Conservation (phyloP, 2,329 filamentous ascomycete genomes). For the Amphichorda felina region DNA sequence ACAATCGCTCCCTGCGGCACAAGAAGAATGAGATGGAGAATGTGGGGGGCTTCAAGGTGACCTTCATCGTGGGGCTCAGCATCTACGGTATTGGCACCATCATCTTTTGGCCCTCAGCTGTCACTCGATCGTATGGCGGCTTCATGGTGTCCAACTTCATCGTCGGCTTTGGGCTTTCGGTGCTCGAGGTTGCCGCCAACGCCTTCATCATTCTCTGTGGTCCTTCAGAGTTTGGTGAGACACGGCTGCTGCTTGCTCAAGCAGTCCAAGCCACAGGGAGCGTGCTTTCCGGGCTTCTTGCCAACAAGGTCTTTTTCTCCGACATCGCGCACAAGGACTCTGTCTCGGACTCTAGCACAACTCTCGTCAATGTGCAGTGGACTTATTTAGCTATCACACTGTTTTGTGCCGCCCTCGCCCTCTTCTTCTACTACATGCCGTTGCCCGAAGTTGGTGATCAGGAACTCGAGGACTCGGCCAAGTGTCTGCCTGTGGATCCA, state of each 20-base stretch:
- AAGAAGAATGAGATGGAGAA: constrained; percentile 25
- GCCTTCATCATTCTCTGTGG: constrained; percentile 64
- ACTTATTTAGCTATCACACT: constrained; percentile 72
- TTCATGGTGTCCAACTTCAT: constrained; percentile 67
- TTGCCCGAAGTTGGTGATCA: constrained; percentile 47
- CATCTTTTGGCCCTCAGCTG: constrained; percentile 75
- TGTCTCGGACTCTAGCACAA: constrained; percentile 20
- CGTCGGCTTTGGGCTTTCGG: constrained; percentile 63
- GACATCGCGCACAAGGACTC: constrained; percentile 29
- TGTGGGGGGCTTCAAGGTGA: constrained; percentile 62
- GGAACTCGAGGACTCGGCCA: constrained; percentile 37
- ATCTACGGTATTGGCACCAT: constrained; percentile 70
- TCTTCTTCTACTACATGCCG: constrained; percentile 59
- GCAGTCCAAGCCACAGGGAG: constrained; percentile 66
- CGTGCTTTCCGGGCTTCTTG: constrained; percentile 60
- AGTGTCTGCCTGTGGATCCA: constrained; percentile 35
- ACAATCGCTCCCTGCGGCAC: constrained; percentile 32
- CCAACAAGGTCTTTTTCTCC: constrained; percentile 63
- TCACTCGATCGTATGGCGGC: constrained; percentile 63
- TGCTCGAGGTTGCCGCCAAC: constrained; percentile 73
- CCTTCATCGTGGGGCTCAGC: constrained; percentile 64
- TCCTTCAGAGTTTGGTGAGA: constrained; percentile 59
- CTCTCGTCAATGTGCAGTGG: constrained; percentile 69
- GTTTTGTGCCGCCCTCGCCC: constrained; percentile 58
- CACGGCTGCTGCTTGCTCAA: constrained; percentile 64